Percentiles rank a stretch among this genome's conserved stretches.
These are phyloP conservation scores for Echeveria elegans DNA, from an alignment of 164 flowering plant genomes.

Conservation along the genomic window DNA sequence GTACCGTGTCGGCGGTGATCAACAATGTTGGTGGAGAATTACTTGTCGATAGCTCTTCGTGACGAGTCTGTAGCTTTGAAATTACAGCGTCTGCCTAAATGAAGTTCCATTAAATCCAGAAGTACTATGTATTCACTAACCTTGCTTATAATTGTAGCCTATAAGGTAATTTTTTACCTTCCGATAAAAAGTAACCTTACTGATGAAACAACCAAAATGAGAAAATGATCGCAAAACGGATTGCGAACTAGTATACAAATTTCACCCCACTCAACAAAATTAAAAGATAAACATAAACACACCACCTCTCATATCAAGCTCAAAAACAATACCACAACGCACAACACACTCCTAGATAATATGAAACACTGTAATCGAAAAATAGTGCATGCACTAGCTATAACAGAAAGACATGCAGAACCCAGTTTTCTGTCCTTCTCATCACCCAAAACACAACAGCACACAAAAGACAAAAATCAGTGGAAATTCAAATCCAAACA, in stretches of 20 bases:
- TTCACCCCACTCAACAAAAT: too few species aligned
- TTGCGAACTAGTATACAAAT: too few species aligned
- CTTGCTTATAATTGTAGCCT: too few species aligned
- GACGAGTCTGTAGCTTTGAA: conserved; percentile 19
- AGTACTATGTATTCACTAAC: too few species aligned
- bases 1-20: conserved; percentile 46
- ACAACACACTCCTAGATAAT: not conserved
- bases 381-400: not conserved
- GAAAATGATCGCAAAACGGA: not conserved
- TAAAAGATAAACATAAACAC: too few species aligned
- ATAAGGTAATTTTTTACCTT: too few species aligned
- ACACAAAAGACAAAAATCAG: too few species aligned
- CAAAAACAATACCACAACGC: not conserved
- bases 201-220: not conserved
- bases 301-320: not conserved
- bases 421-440: too few species aligned
- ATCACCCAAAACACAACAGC: too few species aligned
- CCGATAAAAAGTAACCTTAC: too few species aligned
- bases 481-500: too few species aligned
- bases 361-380: not conserved
- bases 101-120: not conserved
- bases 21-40: conserved; percentile 22
- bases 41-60: conserved; percentile 10
- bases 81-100: conserved; percentile 37
- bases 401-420: not conserved